Evolutionary conservation across 1,284 basidiomycete genomes (phyloP).

Genomic region (Trichosporon sp.): DNA sequence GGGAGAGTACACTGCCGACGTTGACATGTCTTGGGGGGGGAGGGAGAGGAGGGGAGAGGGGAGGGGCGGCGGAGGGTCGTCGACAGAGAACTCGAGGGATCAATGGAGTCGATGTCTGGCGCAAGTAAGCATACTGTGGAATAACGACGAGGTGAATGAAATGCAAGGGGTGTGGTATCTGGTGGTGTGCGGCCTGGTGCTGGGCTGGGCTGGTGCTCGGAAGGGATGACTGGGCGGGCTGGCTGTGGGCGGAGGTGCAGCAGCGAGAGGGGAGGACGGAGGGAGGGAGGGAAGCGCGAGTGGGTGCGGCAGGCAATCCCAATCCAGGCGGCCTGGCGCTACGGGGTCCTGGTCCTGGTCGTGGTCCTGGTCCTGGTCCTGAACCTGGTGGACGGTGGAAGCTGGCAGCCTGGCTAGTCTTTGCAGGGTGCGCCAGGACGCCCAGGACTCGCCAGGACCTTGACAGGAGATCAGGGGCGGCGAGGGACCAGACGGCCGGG

Average conservation of each 20-base stretch:
- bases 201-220: not conserved
- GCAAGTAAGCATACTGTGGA: conserved; percentile 1
- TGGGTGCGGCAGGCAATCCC: not conserved
- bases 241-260: too few species aligned
- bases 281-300: not conserved
- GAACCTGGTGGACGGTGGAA: not conserved
- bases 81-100: not conserved
- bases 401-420: not conserved
- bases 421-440: not conserved
- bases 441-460: not conserved
- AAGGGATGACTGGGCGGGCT: not conserved
- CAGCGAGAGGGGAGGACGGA: not conserved
- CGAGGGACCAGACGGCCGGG: not conserved
- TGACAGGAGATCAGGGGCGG: not conserved
- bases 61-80: not conserved
- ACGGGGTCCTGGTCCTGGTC: not conserved
- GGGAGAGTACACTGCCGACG: conserved; percentile 18
- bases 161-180: not conserved
- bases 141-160: not conserved
- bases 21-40: conserved; percentile 14
- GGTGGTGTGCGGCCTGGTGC: not conserved
- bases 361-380: not conserved
- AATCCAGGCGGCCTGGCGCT: not conserved
- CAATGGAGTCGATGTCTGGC: not conserved
- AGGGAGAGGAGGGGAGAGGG: not conserved